phyloP scores from a whole-genome alignment of 305 asterid species.

The Plantago coronopus region DNA sequence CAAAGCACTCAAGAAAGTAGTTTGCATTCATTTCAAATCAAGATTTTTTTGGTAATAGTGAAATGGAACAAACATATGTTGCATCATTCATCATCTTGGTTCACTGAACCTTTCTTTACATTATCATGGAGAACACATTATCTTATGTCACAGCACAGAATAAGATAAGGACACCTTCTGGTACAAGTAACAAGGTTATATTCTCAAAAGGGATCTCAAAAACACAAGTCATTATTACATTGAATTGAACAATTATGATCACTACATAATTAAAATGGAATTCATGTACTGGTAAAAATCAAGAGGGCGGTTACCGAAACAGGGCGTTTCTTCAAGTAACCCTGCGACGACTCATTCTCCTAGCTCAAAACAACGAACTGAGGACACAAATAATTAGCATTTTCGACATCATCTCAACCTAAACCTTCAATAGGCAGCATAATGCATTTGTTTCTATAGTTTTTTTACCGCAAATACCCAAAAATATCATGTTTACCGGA shows the following conservation, averaged over 20 bases:
- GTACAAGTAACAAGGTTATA: background rate
- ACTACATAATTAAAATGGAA: slow-evolving; percentile 14
- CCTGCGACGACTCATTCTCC: slow-evolving; percentile 39
- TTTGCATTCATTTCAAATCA: slow-evolving; percentile 17
- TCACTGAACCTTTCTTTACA: slow-evolving; percentile 20
- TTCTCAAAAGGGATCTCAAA: background rate
- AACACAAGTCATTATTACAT: background rate
- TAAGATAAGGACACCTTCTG: background rate
- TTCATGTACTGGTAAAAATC: slow-evolving; percentile 33
- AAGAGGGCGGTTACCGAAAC: slow-evolving; percentile 31
- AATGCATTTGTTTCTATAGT: slow-evolving; percentile 34
- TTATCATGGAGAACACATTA: slow-evolving; percentile 27
- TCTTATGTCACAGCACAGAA: slow-evolving; percentile 23
- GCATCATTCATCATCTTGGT: slow-evolving; percentile 31
- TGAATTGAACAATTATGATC: background rate
- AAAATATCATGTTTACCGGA: slow-evolving; percentile 25
- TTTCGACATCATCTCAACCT: slow-evolving; percentile 29
- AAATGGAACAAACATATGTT: slow-evolving; percentile 23
- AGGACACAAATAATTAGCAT: slow-evolving; percentile 30
- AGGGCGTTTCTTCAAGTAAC: slow-evolving; percentile 29
- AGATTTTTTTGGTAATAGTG: slow-evolving; percentile 24
- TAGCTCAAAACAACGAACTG: slow-evolving; percentile 37
- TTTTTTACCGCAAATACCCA: slow-evolving; percentile 30
- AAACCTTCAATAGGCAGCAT: slow-evolving; percentile 32
- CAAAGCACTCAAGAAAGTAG: slow-evolving; percentile 28